These are phyloP conservation scores for Salix koriyanagi DNA, from an alignment of 345 rosid genomes.

Conservation along the genomic window DNA sequence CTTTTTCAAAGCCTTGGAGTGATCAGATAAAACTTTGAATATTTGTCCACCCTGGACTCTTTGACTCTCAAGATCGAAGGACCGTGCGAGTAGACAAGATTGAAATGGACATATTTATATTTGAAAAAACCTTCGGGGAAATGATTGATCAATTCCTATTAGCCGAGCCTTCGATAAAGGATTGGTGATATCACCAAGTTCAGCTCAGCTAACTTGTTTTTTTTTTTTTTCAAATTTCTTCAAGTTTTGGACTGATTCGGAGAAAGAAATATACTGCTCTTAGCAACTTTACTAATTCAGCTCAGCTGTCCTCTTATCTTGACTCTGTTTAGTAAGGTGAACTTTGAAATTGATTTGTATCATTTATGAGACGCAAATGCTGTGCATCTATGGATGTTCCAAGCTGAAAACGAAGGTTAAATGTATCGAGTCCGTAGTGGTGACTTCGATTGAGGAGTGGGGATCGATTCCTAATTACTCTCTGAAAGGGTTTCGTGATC, in stretches of 20 bases:
- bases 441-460: not conserved
- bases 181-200: not conserved
- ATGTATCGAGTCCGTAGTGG: not conserved
- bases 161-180: not conserved
- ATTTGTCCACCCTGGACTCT: not conserved
- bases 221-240: not conserved
- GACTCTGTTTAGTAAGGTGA: not conserved
- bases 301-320: not conserved
- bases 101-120: not conserved
- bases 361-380: not conserved
- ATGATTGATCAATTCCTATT: conserved; percentile 2
- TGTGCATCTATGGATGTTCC: not conserved
- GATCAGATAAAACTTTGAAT: not conserved
- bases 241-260: not conserved
- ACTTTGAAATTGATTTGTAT: not conserved
- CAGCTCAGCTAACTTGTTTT: not conserved
- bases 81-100: conserved; percentile 3
- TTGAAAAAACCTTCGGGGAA: not conserved
- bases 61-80: not conserved
- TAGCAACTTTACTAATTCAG: too few species aligned
- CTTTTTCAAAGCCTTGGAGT: not conserved
- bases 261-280: not conserved
- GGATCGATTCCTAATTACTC: not conserved
- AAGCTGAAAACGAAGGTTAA: not conserved
- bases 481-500: not conserved